Evolutionary conservation across 2,329 filamentous ascomycete species (phyloP).

Genomic region (Penicillium sp.): DNA sequence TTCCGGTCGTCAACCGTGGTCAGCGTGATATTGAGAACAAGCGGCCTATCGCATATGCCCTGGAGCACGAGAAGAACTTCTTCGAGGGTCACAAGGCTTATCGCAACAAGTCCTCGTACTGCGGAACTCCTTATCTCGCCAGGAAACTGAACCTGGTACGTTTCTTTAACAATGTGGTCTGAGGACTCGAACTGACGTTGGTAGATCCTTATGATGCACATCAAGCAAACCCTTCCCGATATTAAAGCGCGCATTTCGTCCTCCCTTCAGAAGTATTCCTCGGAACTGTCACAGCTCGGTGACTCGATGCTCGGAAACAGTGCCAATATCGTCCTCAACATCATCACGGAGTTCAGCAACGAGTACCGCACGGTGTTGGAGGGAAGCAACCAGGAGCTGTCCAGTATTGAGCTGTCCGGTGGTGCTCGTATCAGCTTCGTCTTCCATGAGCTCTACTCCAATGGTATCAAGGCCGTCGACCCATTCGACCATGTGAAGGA

Average conservation of each 20-base stretch:
- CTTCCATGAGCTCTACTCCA: slow-evolving; percentile 96
- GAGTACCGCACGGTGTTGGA: slow-evolving; percentile 95
- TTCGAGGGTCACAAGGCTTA: slow-evolving; percentile 99
- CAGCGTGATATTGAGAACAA: slow-evolving; percentile 98
- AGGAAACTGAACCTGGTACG: slow-evolving; percentile 80
- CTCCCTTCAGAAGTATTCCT: slow-evolving; percentile 81
- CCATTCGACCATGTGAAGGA: slow-evolving; percentile 97
- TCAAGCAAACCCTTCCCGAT: slow-evolving; percentile 96
- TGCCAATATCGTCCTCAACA: slow-evolving; percentile 91
- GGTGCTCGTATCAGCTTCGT: slow-evolving; percentile 98
- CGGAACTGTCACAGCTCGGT: slow-evolving; percentile 72
- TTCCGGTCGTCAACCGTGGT: slow-evolving; percentile 96
- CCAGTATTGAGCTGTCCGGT: slow-evolving; percentile 85
- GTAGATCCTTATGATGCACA: slow-evolving; percentile 98
- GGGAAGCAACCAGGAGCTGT: slow-evolving; percentile 92
- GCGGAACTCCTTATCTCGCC: slow-evolving; percentile 91
- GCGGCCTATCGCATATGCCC: slow-evolving; percentile 79
- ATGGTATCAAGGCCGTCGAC: slow-evolving; percentile 94
- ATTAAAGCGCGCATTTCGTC: slow-evolving; percentile 93
- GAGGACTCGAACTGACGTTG: slow-evolving; percentile 18
- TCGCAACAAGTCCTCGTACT: slow-evolving; percentile 96
- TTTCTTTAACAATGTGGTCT: too few relatives aligned
- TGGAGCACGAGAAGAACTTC: slow-evolving; percentile 91
- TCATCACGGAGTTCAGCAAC: slow-evolving; percentile 97
- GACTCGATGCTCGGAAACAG: slow-evolving; percentile 94